These are phyloP conservation scores for Benincasa hispida DNA, from an alignment of 306 rosid genomes.

Conservation along the genomic window DNA sequence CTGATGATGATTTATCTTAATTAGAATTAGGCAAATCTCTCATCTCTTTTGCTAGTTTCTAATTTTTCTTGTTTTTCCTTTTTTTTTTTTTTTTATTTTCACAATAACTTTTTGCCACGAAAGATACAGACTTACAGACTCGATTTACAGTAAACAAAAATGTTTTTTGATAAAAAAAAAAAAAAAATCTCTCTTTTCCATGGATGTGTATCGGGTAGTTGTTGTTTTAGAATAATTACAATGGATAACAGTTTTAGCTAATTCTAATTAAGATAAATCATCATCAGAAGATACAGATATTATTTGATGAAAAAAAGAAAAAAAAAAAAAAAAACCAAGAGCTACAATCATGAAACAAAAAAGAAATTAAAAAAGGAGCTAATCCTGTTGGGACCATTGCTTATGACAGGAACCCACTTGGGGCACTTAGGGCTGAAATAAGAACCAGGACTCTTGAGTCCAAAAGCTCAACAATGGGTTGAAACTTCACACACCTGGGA, in stretches of 20 bases:
- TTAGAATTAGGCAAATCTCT: background rate
- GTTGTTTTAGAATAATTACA: too few species aligned
- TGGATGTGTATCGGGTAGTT: background rate
- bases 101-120: too few species aligned
- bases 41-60: background rate
- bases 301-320: background rate
- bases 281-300: background rate
- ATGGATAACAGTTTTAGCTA: background rate
- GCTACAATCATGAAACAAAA: background rate
- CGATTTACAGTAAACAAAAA: too few species aligned
- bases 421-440: conserved; percentile 13
- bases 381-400: conserved; percentile 8
- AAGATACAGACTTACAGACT: too few species aligned
- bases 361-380: background rate
- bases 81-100: too few species aligned
- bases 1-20: background rate
- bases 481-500: conserved; percentile 4
- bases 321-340: background rate
- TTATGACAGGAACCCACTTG: conserved; percentile 11
- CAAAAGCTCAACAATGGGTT: conserved; percentile 10
- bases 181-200: background rate
- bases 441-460: background rate
- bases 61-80: background rate
- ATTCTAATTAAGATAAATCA: background rate
- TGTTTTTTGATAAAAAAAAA: background rate